Evolutionary conservation across 108 stramenopile genomes (phyloP).

Genomic region (Nannochloropsis salina): DNA sequence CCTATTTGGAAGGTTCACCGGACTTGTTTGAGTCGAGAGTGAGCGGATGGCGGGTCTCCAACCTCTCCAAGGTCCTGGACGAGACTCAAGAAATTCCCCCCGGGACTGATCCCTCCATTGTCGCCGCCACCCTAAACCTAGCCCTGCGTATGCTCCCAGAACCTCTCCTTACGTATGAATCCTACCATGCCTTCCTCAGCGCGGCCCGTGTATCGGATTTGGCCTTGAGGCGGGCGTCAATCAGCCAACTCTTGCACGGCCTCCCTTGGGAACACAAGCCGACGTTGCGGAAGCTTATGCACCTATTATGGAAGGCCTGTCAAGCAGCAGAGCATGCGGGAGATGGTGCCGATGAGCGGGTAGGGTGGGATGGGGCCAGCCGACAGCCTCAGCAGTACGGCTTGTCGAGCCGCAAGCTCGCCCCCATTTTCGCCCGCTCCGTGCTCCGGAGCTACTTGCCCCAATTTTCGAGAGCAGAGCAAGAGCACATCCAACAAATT

Average conservation of each 20-base stretch:
- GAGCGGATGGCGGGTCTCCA: background rate
- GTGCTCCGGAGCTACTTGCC: background rate
- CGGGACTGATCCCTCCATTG: background rate
- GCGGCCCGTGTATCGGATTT: background rate
- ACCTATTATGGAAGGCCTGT: background rate
- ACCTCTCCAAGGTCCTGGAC: background rate
- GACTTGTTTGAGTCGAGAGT: background rate
- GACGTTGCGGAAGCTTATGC: background rate
- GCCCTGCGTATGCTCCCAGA: background rate
- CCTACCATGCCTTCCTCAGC: conserved; percentile 1
- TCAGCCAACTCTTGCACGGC: background rate
- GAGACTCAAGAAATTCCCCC: background rate
- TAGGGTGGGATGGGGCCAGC: background rate
- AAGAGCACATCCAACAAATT: background rate
- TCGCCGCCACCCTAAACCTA: background rate
- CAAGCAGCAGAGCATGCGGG: background rate
- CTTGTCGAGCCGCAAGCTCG: background rate
- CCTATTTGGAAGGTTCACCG: background rate
- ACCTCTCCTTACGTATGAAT: background rate
- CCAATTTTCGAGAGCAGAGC: background rate
- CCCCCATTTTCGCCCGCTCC: background rate
- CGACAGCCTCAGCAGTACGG: background rate
- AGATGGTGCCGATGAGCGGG: background rate
- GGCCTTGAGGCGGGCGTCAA: background rate
- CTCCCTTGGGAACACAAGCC: background rate